Conservation (phyloP, 2,329 filamentous ascomycete species). For the Curvularia lunata region DNA sequence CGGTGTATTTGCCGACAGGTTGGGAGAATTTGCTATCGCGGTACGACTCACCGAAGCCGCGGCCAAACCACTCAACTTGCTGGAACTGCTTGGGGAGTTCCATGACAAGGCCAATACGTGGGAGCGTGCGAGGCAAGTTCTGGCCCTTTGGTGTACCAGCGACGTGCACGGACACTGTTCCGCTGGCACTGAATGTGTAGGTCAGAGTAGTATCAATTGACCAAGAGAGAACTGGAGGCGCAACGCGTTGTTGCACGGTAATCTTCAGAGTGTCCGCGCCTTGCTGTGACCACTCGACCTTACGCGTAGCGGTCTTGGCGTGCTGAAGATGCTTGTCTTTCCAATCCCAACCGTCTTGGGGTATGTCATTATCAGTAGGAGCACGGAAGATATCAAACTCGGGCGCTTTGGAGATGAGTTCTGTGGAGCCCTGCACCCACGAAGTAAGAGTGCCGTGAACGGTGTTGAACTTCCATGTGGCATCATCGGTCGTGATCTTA, state of each 20-base stretch:
- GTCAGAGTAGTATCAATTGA: slow-evolving; percentile 50
- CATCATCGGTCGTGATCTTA: slow-evolving; percentile 26
- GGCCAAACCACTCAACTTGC: slow-evolving; percentile 65
- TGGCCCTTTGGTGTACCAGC: slow-evolving; percentile 56
- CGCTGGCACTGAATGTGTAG: slow-evolving; percentile 60
- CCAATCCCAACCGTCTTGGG: slow-evolving; percentile 64
- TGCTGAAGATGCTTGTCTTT: slow-evolving; percentile 44
- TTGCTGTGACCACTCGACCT: slow-evolving; percentile 47
- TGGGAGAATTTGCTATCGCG: slow-evolving; percentile 69
- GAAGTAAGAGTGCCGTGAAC: slow-evolving; percentile 59
- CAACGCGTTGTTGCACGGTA: slow-evolving; percentile 57
- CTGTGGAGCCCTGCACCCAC: slow-evolving; percentile 35
- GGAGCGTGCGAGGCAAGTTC: slow-evolving; percentile 61
- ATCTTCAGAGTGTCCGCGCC: slow-evolving; percentile 41
- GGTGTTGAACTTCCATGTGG: slow-evolving; percentile 58
- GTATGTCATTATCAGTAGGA: slow-evolving; percentile 69
- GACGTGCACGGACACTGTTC: slow-evolving; percentile 56
- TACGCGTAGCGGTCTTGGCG: slow-evolving; percentile 35
- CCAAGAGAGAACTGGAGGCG: slow-evolving; percentile 67
- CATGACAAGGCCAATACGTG: slow-evolving; percentile 67
- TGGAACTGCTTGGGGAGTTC: slow-evolving; percentile 57
- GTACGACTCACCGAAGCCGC: slow-evolving; percentile 70
- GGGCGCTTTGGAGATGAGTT: slow-evolving; percentile 45
- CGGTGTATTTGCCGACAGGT: slow-evolving; percentile 57
- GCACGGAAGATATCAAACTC: slow-evolving; percentile 66